Percentiles rank a stretch among this genome's conserved stretches.
These are phyloP conservation scores for Albatrellus ellisii DNA, from an alignment of 768 basidiomycete species.

Conservation along the genomic window DNA sequence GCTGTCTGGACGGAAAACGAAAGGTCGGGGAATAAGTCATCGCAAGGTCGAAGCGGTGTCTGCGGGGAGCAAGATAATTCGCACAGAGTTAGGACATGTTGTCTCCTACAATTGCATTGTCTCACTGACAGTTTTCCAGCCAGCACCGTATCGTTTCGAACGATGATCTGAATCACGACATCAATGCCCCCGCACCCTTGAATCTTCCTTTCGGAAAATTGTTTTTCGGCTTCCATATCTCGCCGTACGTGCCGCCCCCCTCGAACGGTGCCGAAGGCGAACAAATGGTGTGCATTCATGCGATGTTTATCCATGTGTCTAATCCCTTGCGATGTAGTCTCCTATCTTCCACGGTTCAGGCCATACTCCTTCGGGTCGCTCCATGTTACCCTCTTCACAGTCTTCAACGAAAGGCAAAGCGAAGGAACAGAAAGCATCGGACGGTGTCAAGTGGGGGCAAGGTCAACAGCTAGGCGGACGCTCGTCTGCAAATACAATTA, in stretches of 20 bases:
- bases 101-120: background rate
- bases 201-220: conserved; percentile 87
- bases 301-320: too few species aligned
- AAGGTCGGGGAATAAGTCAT: conserved; percentile 85
- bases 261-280: conserved; percentile 5
- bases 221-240: conserved; percentile 90
- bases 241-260: conserved; percentile 45
- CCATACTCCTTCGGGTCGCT: conserved; percentile 47
- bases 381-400: conserved; percentile 25
- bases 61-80: conserved; percentile 75
- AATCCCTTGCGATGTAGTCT: too few species aligned
- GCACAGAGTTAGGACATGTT: conserved; percentile 76
- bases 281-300: too few species aligned
- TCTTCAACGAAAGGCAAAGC: conserved; percentile 39
- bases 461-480: conserved; percentile 35
- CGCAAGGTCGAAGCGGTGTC: conserved; percentile 72
- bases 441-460: conserved; percentile 18
- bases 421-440: conserved; percentile 20
- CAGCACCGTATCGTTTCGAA: conserved; percentile 78
- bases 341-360: conserved; percentile 54
- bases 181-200: conserved; percentile 79
- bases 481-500: conserved; percentile 23
- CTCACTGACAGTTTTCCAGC: conserved; percentile 27
- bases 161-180: conserved; percentile 55
- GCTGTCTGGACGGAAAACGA: conserved; percentile 80